Conservation (phyloP, 2,329 filamentous ascomycete species). For the Aspergillus sp. region DNA sequence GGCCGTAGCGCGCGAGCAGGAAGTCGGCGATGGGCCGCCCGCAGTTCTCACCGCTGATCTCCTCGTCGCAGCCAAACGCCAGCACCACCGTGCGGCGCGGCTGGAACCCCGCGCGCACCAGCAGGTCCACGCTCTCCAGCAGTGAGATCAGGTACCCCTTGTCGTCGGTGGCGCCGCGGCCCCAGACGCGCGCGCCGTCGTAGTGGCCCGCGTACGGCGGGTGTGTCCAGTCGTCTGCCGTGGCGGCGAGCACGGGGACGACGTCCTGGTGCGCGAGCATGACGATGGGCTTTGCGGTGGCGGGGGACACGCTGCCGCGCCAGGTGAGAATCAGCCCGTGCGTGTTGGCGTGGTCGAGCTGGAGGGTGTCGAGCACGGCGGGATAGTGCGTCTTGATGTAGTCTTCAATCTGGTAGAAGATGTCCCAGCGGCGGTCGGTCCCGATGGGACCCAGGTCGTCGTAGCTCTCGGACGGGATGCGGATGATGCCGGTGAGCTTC, state of each 20-base stretch:
- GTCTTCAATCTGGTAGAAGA: conserved; percentile 52
- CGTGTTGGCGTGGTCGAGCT: conserved; percentile 57
- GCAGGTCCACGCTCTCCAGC: conserved; percentile 51
- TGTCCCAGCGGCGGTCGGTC: conserved; percentile 56
- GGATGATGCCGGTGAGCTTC: conserved; percentile 32
- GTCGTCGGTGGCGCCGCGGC: conserved; percentile 59
- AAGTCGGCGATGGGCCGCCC: conserved; percentile 17
- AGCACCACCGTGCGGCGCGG: conserved; percentile 58
- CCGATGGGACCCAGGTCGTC: conserved; percentile 57
- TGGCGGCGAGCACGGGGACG: conserved; percentile 51
- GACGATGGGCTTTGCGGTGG: conserved; percentile 50
- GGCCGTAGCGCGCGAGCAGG: conserved; percentile 49
- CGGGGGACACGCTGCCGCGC: conserved; percentile 40
- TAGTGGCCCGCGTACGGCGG: conserved; percentile 58
- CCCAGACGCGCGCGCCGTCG: conserved; percentile 61
- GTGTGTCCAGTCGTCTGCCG: conserved; percentile 55
- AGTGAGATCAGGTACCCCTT: conserved; percentile 61
- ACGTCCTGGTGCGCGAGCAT: conserved; percentile 66
- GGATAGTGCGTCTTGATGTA: conserved; percentile 52
- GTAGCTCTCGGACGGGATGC: conserved; percentile 53
- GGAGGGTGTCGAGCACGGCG: conserved; percentile 45
- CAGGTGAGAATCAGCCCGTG: conserved; percentile 47
- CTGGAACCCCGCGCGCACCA: conserved; percentile 48
- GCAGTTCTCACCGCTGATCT: conserved; percentile 48
- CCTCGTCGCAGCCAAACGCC: conserved; percentile 65